Conservation (phyloP, 352 stramenopile species). For the Phytopythium helicoides region DNA sequence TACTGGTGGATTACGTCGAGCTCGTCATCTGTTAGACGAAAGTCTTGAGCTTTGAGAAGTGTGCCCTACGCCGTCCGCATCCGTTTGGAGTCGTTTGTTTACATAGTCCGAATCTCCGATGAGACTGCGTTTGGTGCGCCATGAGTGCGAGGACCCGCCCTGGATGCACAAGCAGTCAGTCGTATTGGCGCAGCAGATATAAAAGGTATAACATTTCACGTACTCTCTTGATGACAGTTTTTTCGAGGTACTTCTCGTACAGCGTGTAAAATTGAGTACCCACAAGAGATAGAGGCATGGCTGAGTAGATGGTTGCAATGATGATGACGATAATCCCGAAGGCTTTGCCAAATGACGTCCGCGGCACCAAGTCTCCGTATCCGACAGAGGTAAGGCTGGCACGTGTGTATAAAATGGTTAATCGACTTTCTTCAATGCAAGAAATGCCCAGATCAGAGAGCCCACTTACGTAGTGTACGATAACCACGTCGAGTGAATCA, state of each 20-base stretch:
- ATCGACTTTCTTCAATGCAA: no score
- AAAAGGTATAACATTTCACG: not conserved
- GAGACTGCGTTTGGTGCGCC: slow-evolving; percentile 41
- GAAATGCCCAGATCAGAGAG: no score
- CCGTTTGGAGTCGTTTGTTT: slow-evolving; percentile 6
- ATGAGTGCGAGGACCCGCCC: slow-evolving; percentile 55
- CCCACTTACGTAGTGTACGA: slow-evolving; percentile 52
- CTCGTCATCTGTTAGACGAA: slow-evolving; percentile 44
- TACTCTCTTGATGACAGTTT: slow-evolving; percentile 56
- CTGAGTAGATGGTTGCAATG: slow-evolving; percentile 62
- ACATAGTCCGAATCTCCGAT: slow-evolving; percentile 7
- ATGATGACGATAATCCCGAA: slow-evolving; percentile 69
- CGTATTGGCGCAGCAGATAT: not conserved
- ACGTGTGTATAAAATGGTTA: no score
- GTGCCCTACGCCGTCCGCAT: not conserved
- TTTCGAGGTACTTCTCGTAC: slow-evolving; percentile 69
- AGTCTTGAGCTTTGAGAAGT: slow-evolving; percentile 12
- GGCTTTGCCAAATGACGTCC: slow-evolving; percentile 60
- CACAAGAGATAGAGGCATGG: slow-evolving; percentile 75
- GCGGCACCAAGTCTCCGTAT: slow-evolving; percentile 64
- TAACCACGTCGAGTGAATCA: slow-evolving; percentile 71
- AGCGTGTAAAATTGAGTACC: slow-evolving; percentile 68
- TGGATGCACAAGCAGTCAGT: slow-evolving; percentile 8
- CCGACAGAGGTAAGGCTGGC: slow-evolving; percentile 70
- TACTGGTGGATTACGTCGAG: slow-evolving; percentile 44